Conservation (phyloP, 1,284 basidiomycete genomes). For the Ceratobasidium papillatum region DNA sequence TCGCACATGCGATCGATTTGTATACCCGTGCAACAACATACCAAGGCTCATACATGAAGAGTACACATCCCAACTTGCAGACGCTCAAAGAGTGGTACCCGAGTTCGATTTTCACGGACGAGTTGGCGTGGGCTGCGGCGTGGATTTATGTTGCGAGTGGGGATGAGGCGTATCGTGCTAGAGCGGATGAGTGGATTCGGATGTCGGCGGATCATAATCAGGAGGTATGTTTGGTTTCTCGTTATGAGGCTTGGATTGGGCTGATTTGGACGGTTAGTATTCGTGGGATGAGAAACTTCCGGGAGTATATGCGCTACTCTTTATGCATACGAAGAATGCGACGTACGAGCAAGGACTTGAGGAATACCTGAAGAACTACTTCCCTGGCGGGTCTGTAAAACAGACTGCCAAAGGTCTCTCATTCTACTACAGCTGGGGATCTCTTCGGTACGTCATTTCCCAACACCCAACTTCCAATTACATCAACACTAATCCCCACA, state of each 20-base stretch:
- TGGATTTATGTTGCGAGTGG: constrained; percentile 43
- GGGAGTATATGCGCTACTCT: constrained; percentile 36
- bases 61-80: constrained; percentile 42
- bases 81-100: constrained; percentile 44
- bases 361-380: constrained; percentile 38
- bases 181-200: constrained; percentile 36
- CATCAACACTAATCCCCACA: not conserved
- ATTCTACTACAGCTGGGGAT: constrained; percentile 42
- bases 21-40: constrained; percentile 43
- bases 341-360: constrained; percentile 40
- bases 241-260: not conserved
- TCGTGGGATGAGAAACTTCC: constrained; percentile 45
- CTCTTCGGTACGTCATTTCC: constrained; percentile 32
- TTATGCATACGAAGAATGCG: constrained; percentile 36
- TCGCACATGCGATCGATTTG: constrained; percentile 40
- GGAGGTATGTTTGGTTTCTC: constrained; percentile 19
- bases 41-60: constrained; percentile 42
- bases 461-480: not conserved
- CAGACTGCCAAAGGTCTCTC: constrained; percentile 43
- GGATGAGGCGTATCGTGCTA: constrained; percentile 38
- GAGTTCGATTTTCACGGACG: constrained; percentile 42
- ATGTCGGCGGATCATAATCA: constrained; percentile 37
- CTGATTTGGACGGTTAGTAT: constrained; percentile 25
- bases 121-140: constrained; percentile 43
- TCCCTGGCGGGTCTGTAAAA: constrained; percentile 41